Evolutionary conservation across 495 filamentous ascomycete genomes (phyloP), one percentile per base, ranked within the genome.

Genomic region (Cercophora sp.): DNA sequence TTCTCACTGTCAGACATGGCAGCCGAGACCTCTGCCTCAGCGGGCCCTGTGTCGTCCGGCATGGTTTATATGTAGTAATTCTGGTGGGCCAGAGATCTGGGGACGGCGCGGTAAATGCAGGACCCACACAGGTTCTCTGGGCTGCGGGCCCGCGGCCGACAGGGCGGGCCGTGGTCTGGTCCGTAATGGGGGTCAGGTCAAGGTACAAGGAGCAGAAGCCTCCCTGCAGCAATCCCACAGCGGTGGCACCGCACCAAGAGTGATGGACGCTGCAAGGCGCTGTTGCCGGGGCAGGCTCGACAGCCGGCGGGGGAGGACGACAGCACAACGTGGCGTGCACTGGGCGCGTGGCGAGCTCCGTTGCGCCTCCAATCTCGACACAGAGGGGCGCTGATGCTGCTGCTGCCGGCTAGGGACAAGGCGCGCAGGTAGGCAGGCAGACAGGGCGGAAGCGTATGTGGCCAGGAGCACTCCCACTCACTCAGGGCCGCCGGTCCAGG

Each of bases 1-100:
- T 77, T 77, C 54, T 79, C 75, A 58, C 73, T 77, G 48, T 79
- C 79, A 58, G 79, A 80, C 67, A 74, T 73, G 55, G 69, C 70
- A 68, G 76, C 78, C 59, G 76, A 79, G 66, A 76, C 70, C 52
- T 76, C 73, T 66, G 68, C 61, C 58, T 66, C 72, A 59, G 70
- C 59, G 59, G 65, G 66, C 31, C 68, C 69, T 47, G 63, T 57
- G 64, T 73, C 67, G 57, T 74, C 70, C 59, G 70, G 70, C 71
- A 76, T 76, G 57, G 62, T 71, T 67, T 75, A 76, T 77, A 77
- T 72, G 72, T 56, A 62, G 64, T 51, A 57, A 46, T 48, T 56
- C 32, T 58, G 49, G 37, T 11, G 56, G 52, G 47, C 46, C 47
- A 48, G 41, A 27, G 50, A 41, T 44, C 58, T 48, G 45, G 50